Evolutionary conservation across 371 early-diverging fungal species (phyloP), one percentile per base, ranked within the genome.

Genomic region (Smittium mucronatum): DNA sequence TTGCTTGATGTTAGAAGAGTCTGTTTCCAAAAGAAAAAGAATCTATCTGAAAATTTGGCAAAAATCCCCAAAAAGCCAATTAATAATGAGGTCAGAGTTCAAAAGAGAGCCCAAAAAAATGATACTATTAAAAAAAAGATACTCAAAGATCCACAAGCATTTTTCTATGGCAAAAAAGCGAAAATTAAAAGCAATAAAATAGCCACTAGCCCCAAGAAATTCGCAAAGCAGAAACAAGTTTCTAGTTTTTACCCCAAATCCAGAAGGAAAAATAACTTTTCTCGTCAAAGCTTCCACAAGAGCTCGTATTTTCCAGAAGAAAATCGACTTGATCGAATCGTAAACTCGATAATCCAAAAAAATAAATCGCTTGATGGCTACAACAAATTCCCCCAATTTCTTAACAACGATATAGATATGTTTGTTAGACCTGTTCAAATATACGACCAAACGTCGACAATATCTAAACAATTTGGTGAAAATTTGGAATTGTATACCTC

Each of bases 1-100:
- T 33, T 69, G 17, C 36, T 69, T 15, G 69, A 69, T 69, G 64
- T 69, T 16, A 61, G 69, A 35, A 31, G 64, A 28, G 69, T 69
- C 34, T 69, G 69, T 64, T 69, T 69, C 29, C 64, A 63, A 36
- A 34, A 57, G 47, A 11, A 5, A 47, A 47, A 47, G 21, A 21
- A 5, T 21, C 21, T 47, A 11, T 5, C 11, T 11, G 21, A 21
- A 5, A 47, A 47, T 11, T 47, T 47, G 5, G n/a, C n/a, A n/a
- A n/a, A n/a, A n/a, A n/a, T n/a, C n/a, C n/a, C n/a, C 34, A 2
- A 65, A n/a, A 57, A 21, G 28, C 47, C 21, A 67, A 25, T 36
- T 28, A 29, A 26, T 47, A 16, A 5, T 16, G 47, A 11, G 34
- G 29, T 2, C 2, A 36, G n/a, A 36, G 17, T 57, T 5, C 11